phyloP scores from a whole-genome alignment of 768 basidiomycete species.

The Lactarius trivialis region DNA sequence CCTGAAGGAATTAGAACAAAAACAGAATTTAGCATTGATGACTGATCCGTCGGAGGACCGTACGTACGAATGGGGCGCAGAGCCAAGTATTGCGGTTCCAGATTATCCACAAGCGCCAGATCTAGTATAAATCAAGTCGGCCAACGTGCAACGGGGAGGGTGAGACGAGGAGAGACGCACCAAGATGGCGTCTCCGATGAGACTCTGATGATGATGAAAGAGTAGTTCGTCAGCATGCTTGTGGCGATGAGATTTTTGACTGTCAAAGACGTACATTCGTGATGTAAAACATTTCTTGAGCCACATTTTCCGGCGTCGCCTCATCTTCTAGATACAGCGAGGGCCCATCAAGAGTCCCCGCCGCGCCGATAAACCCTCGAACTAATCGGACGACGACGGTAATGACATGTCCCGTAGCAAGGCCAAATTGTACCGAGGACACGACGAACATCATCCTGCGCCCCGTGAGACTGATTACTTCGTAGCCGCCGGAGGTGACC shows the following conservation, averaged over 20 bases:
- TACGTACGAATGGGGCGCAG: constrained; percentile 10
- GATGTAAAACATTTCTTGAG: constrained; percentile 9
- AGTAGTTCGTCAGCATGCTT: neutral
- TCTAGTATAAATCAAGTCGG: neutral
- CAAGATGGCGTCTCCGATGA: constrained; percentile 17
- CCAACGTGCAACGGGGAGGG: neutral
- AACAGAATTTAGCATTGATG: neutral
- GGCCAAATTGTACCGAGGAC: constrained; percentile 4
- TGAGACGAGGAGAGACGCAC: neutral
- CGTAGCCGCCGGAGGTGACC: neutral
- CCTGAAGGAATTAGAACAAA: neutral
- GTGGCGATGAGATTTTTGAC: neutral
- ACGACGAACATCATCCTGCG: constrained; percentile 8
- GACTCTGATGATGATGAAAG: neutral
- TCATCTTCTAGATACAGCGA: neutral
- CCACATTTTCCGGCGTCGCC: constrained; percentile 6
- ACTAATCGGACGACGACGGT: constrained; percentile 9
- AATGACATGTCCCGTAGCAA: constrained; percentile 12
- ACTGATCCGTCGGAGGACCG: neutral
- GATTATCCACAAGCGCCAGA: constrained; percentile 20
- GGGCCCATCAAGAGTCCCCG: neutral
- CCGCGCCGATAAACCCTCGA: neutral
- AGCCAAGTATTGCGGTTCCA: constrained; percentile 13
- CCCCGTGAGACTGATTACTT: neutral
- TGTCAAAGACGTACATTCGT: constrained; percentile 2